These are phyloP conservation scores for Plectosphaerella cucumerina DNA, from an alignment of 2,329 filamentous ascomycete species.

Conservation along the genomic window DNA sequence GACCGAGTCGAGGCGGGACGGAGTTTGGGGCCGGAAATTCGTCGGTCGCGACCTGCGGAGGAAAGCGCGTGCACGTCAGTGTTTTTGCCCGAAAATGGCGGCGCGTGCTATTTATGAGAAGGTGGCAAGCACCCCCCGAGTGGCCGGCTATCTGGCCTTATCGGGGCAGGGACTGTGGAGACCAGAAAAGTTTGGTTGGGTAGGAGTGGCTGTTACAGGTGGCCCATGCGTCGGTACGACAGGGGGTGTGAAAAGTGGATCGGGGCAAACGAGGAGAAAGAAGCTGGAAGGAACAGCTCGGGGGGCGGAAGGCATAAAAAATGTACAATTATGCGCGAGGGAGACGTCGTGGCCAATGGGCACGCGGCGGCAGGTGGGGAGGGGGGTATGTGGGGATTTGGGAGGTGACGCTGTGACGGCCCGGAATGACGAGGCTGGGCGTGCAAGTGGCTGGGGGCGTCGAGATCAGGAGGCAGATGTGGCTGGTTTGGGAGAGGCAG, in stretches of 20 bases:
- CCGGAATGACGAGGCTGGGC: conserved; percentile 4
- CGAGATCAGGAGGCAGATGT: neutral
- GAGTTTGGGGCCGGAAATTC: neutral
- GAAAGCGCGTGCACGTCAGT: conserved; percentile 44
- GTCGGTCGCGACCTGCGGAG: conserved; percentile 29
- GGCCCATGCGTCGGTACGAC: conserved; percentile 3
- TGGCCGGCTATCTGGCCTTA: conserved; percentile 31
- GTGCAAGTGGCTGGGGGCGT: neutral
- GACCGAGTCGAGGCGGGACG: neutral
- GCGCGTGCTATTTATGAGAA: conserved; percentile 43
- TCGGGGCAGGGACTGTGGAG: conserved; percentile 23
- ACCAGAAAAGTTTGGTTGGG: conserved; percentile 30
- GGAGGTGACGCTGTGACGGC: neutral
- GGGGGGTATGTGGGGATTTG: neutral
- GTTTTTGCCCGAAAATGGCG: conserved; percentile 35
- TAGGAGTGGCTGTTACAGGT: conserved; percentile 13
- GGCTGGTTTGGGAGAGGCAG: neutral
- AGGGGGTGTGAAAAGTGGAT: neutral
- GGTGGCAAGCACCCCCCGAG: conserved; percentile 28
- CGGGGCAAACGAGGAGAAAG: conserved; percentile 1
- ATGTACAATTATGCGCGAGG: conserved; percentile 1
- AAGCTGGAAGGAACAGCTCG: conserved; percentile 6
- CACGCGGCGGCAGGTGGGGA: neutral
- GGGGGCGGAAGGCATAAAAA: conserved; percentile 5
- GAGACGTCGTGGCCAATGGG: neutral